These are phyloP conservation scores for Tremella yokohamensis DNA, from an alignment of 768 basidiomycete genomes.

Conservation along the genomic window DNA sequence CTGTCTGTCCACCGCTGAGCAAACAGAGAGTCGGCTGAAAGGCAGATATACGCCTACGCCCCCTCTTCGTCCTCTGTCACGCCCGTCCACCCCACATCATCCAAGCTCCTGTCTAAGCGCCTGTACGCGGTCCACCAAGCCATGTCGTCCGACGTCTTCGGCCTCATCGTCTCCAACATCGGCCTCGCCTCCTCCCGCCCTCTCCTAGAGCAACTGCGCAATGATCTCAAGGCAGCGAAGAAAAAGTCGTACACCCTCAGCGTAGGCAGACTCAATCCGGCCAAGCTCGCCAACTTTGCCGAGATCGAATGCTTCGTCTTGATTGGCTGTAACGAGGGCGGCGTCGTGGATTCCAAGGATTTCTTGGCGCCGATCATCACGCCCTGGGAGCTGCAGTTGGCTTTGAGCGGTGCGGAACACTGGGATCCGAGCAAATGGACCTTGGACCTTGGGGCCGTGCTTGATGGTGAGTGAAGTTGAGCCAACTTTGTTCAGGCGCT, in stretches of 20 bases:
- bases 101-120: slow-evolving; percentile 80
- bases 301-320: slow-evolving; percentile 95
- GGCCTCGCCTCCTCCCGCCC: slow-evolving; percentile 86
- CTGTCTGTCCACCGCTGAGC: slow-evolving; percentile 54
- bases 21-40: neutral
- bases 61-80: slow-evolving; percentile 57
- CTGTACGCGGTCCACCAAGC: slow-evolving; percentile 84
- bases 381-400: slow-evolving; percentile 82
- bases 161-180: slow-evolving; percentile 89
- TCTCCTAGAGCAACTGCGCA: slow-evolving; percentile 75
- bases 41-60: slow-evolving; percentile 73
- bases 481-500: neutral
- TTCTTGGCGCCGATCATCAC: slow-evolving; percentile 88
- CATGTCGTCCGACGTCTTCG: slow-evolving; percentile 87
- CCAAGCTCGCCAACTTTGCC: slow-evolving; percentile 91
- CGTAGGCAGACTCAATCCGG: slow-evolving; percentile 90
- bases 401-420: slow-evolving; percentile 74
- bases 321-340: slow-evolving; percentile 92
- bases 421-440: slow-evolving; percentile 58
- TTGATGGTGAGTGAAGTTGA: slow-evolving; percentile 31
- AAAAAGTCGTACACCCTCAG: slow-evolving; percentile 94
- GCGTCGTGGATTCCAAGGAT: slow-evolving; percentile 65
- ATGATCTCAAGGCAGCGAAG: slow-evolving; percentile 61
- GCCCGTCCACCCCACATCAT: slow-evolving; percentile 67
- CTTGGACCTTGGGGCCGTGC: slow-evolving; percentile 64